Base-by-base conservation (phyloP, 225 moss, liverwort and hornwort genomes). In the Polytrichum commune region DNA sequence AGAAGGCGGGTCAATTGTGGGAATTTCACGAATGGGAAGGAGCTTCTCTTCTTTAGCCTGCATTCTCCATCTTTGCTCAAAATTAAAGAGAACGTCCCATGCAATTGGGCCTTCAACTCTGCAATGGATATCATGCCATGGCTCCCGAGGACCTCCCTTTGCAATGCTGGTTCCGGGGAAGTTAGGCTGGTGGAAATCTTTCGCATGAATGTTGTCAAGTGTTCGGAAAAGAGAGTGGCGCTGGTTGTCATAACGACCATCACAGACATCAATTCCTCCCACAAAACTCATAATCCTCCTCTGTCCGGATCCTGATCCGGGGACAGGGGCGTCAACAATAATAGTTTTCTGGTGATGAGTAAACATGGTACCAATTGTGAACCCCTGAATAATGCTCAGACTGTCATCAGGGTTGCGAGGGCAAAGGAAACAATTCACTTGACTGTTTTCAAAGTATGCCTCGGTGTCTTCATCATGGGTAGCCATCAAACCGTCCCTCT, bases 111-210 rank as follows among this genome's bases (percentile, higher is more conserved):
- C 95, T 69, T 95, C 95, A 5, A 95, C 10, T 20, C 71, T 54
- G 29, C 80, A 72, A 62, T 95, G 95, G 38, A 95, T 95, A 13
- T 95, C 95, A 56, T 95, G 95, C 95, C 95, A 95, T 5, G 95
- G 95, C 76, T 93, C 93, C 18, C 95, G 84, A 9, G 95, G 93
- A 0, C 95, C 93, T 28, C 93, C 95, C 25, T 68, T 76, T 6
- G 76, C 83, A 29, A 86, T 18, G 1, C 66, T 63, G 1, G 84
- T 28, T 18, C 60, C 90, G 0, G 75, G 19, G 24, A 73, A 93
- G 65, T 93, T 95, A 55, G 93, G 89, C 77, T 95, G 95, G 68
- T 95, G 95, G 62, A 89, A 89, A 24, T 93, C 93, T 19, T 83
- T 76, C 33, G 76, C 64, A 27, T 93, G 71, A 4, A 86, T 38